A percentile compares a stretch with the other conserved stretches of the same genome.
Evolutionary conservation across 2,329 filamentous ascomycete species (phyloP).

Genomic region (Magnaporthiopsis rhizophila): DNA sequence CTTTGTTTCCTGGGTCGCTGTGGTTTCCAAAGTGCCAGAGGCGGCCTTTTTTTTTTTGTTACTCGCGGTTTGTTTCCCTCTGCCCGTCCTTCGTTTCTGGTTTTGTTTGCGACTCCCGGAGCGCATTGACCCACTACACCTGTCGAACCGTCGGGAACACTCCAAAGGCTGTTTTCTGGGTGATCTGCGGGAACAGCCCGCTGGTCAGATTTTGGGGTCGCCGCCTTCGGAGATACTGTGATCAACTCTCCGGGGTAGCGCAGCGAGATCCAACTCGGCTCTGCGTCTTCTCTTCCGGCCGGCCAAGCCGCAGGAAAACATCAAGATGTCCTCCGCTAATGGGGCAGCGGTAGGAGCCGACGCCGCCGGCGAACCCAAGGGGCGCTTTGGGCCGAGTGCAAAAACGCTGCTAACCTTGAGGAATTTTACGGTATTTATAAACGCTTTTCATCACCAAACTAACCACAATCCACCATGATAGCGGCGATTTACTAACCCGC

Average conservation of each 20-base stretch:
- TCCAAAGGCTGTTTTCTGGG: no score
- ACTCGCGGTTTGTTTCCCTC: neutral
- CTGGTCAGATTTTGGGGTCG: neutral
- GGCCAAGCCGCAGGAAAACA: neutral
- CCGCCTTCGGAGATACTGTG: neutral
- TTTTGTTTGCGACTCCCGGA: neutral
- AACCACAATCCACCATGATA: no score
- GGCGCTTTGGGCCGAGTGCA: slow-evolving; percentile 1
- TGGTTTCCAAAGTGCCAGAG: neutral
- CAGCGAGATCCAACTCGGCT: no score
- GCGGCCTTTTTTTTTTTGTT: neutral
- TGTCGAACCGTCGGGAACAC: neutral
- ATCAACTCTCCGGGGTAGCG: no score
- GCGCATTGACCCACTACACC: neutral
- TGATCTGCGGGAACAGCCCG: neutral
- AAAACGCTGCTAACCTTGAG: slow-evolving; percentile 5
- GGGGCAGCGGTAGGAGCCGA: no score
- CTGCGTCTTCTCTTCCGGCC: no score
- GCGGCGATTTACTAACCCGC: neutral
- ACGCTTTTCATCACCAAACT: neutral
- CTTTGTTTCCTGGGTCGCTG: neutral
- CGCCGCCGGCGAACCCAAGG: neutral
- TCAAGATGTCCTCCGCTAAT: neutral
- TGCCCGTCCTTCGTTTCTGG: neutral
- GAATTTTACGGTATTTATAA: slow-evolving; percentile 5